Evolutionary conservation across 1,284 basidiomycete genomes (phyloP).

Genomic region (Pseudozyma sp.): DNA sequence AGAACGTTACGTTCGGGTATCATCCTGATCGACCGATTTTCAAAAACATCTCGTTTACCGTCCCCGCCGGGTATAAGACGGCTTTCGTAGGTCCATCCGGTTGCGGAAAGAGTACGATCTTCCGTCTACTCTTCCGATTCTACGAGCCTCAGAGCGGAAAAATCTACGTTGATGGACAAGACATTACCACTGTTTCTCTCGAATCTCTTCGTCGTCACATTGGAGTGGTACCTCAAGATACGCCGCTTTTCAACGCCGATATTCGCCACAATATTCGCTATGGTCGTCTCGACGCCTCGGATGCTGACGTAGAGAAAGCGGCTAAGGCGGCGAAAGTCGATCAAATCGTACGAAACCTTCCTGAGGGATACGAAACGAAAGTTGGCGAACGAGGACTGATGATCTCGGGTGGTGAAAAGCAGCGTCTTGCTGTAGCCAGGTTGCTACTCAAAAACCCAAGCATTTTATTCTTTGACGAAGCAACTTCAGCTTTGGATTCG

Average conservation of each 20-base stretch:
- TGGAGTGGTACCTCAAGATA: conserved; percentile 97
- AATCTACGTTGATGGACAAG: conserved; percentile 88
- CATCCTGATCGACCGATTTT: conserved; percentile 91
- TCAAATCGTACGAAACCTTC: conserved; percentile 81
- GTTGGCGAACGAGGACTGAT: conserved; percentile 96
- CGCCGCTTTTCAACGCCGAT: conserved; percentile 94
- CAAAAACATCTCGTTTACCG: conserved; percentile 79
- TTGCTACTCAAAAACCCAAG: conserved; percentile 92
- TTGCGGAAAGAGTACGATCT: conserved; percentile 97
- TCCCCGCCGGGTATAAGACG: conserved; percentile 94
- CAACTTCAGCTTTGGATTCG: conserved; percentile 94
- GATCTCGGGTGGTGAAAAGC: conserved; percentile 98
- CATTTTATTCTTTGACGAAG: conserved; percentile 97
- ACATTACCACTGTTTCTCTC: conserved; percentile 81
- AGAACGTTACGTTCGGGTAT: conserved; percentile 92
- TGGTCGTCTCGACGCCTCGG: conserved; percentile 85
- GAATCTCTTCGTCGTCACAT: conserved; percentile 80
- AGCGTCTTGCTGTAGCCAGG: conserved; percentile 91
- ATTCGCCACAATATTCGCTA: conserved; percentile 95
- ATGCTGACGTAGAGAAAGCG: conserved; percentile 87
- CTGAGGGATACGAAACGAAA: conserved; percentile 87
- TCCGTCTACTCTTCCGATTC: conserved; percentile 93
- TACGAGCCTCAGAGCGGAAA: conserved; percentile 85
- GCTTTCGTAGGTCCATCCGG: conserved; percentile 96
- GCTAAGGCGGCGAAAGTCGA: conserved; percentile 89